Base-by-base conservation (phyloP, 208 protist genomes). In the Wallacemonas sp. region DNA sequence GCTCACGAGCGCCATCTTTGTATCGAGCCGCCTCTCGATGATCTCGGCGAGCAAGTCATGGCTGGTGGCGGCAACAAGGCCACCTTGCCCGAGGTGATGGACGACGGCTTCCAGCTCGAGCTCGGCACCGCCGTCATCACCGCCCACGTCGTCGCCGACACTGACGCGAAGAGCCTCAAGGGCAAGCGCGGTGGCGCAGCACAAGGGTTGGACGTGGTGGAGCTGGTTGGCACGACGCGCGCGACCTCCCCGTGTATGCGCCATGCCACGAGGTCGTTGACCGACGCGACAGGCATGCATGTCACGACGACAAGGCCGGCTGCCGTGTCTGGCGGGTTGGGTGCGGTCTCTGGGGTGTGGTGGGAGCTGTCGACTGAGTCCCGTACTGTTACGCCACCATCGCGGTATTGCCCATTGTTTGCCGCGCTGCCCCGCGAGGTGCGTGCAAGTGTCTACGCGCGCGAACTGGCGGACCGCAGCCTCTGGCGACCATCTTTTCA, bases 1-100 rank as follows among this genome's bases (percentile, higher is more conserved):
- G 70, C 64, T 41, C 26, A 76, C 31, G 46, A 76, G 33, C 61
- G 49, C 36, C 70, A 22, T 11, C 46, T 80, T 38, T 57, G 61
- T 42, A 72, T 72, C 45, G 65, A 80, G 33, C 69, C 49, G 16
- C 36, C 38, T 2, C 65, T 50, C 46, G 69, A 67, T 48, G 69
- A 76, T 23, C 7, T 80, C 16, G 69, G 73, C 1, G 61, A 44
- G 16, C 64, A 66, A 18, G 33, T 48, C 26, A 52, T 72, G 23
- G 75, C 31, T 3, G 52, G 52, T 25, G 52, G 52, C n/a, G 52
- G 52, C 4, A 67, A 65, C 20, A 39, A 42, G 29, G n/a, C 36
- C 50, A 68, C 59, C 54, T 67, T 33, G 10, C 49, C 22, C 48
- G 50, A 26, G 39, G 55, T 39, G 64, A 49, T 48, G 44, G 52